Conservation (phyloP, 371 early-diverging fungal genomes). For the Lichtheimia hyalospora region DNA sequence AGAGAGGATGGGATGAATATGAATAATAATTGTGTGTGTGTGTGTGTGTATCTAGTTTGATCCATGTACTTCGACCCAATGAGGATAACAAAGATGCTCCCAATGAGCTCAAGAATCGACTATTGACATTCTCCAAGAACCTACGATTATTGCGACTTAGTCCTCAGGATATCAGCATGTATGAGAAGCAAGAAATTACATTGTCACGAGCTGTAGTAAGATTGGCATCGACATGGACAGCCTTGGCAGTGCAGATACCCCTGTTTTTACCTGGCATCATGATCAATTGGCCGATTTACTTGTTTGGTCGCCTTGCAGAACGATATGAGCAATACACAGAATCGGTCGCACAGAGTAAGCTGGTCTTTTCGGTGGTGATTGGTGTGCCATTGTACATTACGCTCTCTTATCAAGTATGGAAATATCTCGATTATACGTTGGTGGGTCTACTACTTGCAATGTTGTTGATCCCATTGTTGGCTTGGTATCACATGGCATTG, state of each 20-base stretch:
- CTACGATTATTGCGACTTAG: slow-evolving; percentile 39
- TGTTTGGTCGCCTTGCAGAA: slow-evolving; percentile 43
- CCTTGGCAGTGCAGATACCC: slow-evolving; percentile 48
- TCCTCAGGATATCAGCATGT: slow-evolving; percentile 45
- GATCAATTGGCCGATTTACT: slow-evolving; percentile 55
- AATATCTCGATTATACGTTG: slow-evolving; percentile 26
- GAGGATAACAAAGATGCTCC: slow-evolving; percentile 2
- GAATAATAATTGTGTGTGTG: not conserved
- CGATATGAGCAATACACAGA: slow-evolving; percentile 53
- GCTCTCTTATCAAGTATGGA: slow-evolving; percentile 36
- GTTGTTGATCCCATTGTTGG: slow-evolving; percentile 41
- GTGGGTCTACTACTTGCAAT: slow-evolving; percentile 26
- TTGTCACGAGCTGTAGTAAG: slow-evolving; percentile 30
- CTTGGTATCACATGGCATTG: slow-evolving; percentile 51
- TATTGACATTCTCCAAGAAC: slow-evolving; percentile 36
- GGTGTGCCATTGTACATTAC: slow-evolving; percentile 39
- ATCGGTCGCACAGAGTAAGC: slow-evolving; percentile 54
- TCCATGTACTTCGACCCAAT: slow-evolving; percentile 31
- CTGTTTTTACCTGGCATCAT: slow-evolving; percentile 56
- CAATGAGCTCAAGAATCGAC: slow-evolving; percentile 28
- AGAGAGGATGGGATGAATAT: not conserved
- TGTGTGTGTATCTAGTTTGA: slow-evolving; percentile 20
- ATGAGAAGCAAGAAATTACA: slow-evolving; percentile 44
- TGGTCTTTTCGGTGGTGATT: slow-evolving; percentile 34
- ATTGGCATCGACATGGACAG: slow-evolving; percentile 33